phyloP scores from a whole-genome alignment of 352 stramenopile genomes.

The Pythium aquatile region DNA sequence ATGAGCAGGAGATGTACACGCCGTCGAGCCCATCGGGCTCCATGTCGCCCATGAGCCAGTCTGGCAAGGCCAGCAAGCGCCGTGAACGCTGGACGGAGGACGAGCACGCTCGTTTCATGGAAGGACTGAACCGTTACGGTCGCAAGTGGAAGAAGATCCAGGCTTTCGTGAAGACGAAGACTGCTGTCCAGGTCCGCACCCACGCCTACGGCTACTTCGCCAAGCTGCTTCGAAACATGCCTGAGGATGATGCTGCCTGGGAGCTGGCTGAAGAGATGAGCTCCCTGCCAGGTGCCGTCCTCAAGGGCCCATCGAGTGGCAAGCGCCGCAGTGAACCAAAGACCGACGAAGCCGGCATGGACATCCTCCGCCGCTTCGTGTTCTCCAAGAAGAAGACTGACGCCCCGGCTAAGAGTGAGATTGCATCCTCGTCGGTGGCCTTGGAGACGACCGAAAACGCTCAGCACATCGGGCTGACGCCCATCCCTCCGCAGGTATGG shows the following conservation, averaged over 20 bases:
- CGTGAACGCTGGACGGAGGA: conserved; percentile 83
- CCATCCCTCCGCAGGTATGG: conserved; percentile 18
- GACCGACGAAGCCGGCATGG: conserved; percentile 82
- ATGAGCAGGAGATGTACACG: conserved; percentile 31
- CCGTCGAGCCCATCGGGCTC: conserved; percentile 33
- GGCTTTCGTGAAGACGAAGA: conserved; percentile 85
- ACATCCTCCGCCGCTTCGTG: conserved; percentile 79
- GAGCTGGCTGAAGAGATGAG: conserved; percentile 80
- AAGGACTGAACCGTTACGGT: conserved; percentile 81
- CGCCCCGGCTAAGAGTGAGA: conserved; percentile 16
- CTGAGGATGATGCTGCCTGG: conserved; percentile 80
- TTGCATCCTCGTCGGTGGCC: conserved; percentile 8
- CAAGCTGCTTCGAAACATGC: conserved; percentile 84
- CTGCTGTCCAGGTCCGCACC: conserved; percentile 78
- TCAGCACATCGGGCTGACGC: conserved; percentile 3
- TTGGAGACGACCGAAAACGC: conserved; percentile 10
- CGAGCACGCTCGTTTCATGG: conserved; percentile 83
- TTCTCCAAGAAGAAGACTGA: conserved; percentile 67
- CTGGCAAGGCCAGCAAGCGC: conserved; percentile 63
- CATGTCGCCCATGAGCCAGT: conserved; percentile 54
- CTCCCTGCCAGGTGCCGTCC: conserved; percentile 63
- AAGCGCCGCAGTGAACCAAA: conserved; percentile 81
- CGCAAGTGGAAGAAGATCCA: conserved; percentile 90
- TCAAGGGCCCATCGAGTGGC: conserved; percentile 72
- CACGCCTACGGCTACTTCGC: conserved; percentile 89